These are phyloP conservation scores for Neurospora sp. DNA, from an alignment of 495 filamentous ascomycete species.

Conservation along the genomic window DNA sequence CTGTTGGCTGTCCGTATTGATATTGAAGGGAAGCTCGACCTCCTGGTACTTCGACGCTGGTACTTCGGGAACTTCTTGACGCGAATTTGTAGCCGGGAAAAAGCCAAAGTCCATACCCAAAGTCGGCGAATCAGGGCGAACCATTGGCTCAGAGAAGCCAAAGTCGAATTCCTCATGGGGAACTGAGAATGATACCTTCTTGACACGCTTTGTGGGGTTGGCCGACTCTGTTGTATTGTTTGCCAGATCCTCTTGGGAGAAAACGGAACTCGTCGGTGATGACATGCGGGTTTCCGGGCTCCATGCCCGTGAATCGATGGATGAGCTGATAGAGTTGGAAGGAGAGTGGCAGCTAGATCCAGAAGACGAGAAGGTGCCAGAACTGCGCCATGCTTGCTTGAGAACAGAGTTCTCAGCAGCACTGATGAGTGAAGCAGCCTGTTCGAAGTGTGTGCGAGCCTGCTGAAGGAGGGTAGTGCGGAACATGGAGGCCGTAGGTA, in stretches of 20 bases:
- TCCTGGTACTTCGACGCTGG: slow-evolving; percentile 14
- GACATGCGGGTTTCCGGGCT: slow-evolving; percentile 29
- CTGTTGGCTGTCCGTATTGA: slow-evolving; percentile 8
- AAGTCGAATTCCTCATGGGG: slow-evolving; percentile 25
- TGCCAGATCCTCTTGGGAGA: slow-evolving; percentile 26
- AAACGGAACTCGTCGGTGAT: slow-evolving; percentile 34
- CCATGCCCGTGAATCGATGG: slow-evolving; percentile 33
- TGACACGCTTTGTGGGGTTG: slow-evolving; percentile 25
- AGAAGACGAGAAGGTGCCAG: slow-evolving; percentile 22
- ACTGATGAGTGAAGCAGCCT: slow-evolving; percentile 32
- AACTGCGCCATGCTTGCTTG: slow-evolving; percentile 21
- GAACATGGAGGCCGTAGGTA: slow-evolving; percentile 27
- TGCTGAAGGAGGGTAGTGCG: slow-evolving; percentile 37
- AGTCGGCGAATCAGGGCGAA: slow-evolving; percentile 38
- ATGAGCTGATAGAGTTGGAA: slow-evolving; percentile 34
- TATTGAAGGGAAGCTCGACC: slow-evolving; percentile 16
- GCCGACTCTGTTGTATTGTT: slow-evolving; percentile 14
- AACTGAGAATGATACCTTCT: slow-evolving; percentile 44
- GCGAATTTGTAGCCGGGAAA: slow-evolving; percentile 12
- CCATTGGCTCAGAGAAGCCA: slow-evolving; percentile 26
- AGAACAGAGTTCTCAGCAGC: slow-evolving; percentile 26
- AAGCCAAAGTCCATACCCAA: slow-evolving; percentile 32
- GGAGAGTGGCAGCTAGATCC: slow-evolving; percentile 36
- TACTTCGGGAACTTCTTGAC: slow-evolving; percentile 12
- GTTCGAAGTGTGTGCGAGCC: slow-evolving; percentile 37